Percentiles rank a stretch among this genome's conserved stretches.
These are phyloP conservation scores for Posidonia oceanica DNA, from an alignment of 116 monocot genomes.

Conservation along the genomic window DNA sequence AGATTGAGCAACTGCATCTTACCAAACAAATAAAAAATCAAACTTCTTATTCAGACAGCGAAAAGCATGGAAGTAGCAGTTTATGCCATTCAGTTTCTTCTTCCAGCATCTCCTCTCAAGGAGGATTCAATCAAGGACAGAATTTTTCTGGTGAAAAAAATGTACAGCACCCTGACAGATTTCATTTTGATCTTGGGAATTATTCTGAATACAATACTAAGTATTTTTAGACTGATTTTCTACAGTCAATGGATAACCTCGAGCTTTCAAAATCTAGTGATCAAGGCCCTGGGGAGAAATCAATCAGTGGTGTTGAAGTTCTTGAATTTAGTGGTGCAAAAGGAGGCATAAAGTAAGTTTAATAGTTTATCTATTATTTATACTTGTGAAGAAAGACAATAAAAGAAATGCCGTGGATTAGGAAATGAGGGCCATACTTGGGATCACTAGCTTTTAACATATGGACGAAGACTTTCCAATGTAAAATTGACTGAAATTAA, in stretches of 20 bases:
- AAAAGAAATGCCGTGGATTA: neutral
- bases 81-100: constrained; percentile 47
- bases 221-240: neutral
- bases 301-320: neutral
- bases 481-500: too few species aligned
- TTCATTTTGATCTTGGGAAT: constrained; percentile 19
- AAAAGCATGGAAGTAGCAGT: constrained; percentile 14
- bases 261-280: neutral
- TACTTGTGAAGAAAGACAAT: neutral
- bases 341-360: neutral
- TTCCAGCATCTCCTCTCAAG: constrained; percentile 20
- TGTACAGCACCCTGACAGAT: constrained; percentile 10
- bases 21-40: constrained; percentile 37
- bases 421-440: too few species aligned
- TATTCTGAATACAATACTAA: neutral
- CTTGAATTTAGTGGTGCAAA: neutral
- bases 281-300: neutral
- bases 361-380: neutral
- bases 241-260: neutral
- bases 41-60: constrained; percentile 14
- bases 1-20: constrained; percentile 64
- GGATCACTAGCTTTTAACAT: too few species aligned
- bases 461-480: too few species aligned
- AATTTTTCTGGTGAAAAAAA: constrained; percentile 13
- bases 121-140: constrained; percentile 2